Base-by-base conservation (phyloP, 106 monocot species). In the Platanthera guangdongensis region DNA sequence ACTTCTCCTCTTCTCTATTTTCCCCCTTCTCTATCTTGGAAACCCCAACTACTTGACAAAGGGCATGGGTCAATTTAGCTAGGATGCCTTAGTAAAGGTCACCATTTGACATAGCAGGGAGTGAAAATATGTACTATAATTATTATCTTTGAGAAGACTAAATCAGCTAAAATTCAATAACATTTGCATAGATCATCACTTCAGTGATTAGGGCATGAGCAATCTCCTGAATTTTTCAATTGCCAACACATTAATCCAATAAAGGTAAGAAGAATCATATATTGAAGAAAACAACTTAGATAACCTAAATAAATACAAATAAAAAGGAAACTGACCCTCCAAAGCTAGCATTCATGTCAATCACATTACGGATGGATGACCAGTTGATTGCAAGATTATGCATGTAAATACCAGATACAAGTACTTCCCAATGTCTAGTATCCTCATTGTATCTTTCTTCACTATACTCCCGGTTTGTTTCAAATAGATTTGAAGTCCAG, bases 261-360 rank as follows among this genome's bases (percentile, higher is more conserved):
- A n/a, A 9, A 21, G 25, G 3, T 25, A 64, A 18, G 65, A 65
- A 10, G 32, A 65, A 3, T 11, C 65, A 65, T 46, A 46, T 9
- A 69, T 70, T 48, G 15, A 70, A 3, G 7, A 16, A 70, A 5
- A 0, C 7, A 70, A 15, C n/a, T 14, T 16, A 46, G n/a, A 65
- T 65, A 32, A 70, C 18, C 47, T 70, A 25, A 14, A n/a, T 13
- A 47, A 70, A 70, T 32, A 70, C n/a, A 70, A 70, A 62, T 28
- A 16, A 50, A 21, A 50, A 14, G 16, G 10, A 19, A 53, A 12
- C 85, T 78, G 92, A 99, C 94, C 91, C 94, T 81, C 97, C 94
- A 83, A 83, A 90, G 50, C 84, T 83, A 83, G 94, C 94, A 87
- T 94, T 94, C 92, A 99, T 86, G 50, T 99, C 94, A 86, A 99